Evolutionary conservation across 495 filamentous ascomycete genomes (phyloP), one percentile per base, ranked within the genome.

Genomic region (Talaromyces thailandensis): DNA sequence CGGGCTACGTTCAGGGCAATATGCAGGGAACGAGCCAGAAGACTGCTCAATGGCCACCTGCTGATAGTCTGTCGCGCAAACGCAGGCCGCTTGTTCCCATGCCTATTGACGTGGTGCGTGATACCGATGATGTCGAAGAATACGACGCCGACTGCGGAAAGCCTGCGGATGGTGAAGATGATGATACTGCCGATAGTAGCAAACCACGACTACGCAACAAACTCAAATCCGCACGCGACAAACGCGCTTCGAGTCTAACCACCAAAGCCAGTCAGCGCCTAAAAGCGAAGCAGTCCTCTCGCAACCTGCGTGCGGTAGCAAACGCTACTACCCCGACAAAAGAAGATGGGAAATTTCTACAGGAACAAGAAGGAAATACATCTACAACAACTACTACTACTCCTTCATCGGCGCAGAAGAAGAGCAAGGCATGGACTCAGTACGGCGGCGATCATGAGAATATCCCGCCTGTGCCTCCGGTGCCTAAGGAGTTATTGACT

Each of bases 381-480:
- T 43, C 57, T 7, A 50, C 62, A 7, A 63, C 63, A 11, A 68
- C 67, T 14, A 68, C 45, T 4, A 52, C 31, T 11, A 8, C 31
- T 7, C 5, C 45, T 23, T 2, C 18, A 52, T 52, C 18, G 2
- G 14, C 48, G 1, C 26, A 58, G 12, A 18, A 68, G 68, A 48
- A 62, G n/a, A n/a, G 68, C 48, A 24, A 45, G 57, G 52, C n/a
- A 21, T 28, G 35, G 68, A 68, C 31, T 31, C 24, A 24, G 14
- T 31, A 23, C 18, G 28, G 55, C n/a, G 23, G 26, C 6, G 55
- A 25, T 31, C 68, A 71, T 43, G 67, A 70, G 3, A 69, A 78
- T 56, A 75, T 80, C 50, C 78, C 78, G 0, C 78, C 78, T 16
- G 73, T 81, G 1, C 77, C 78, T 6, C 76, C 75, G 2, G 66